These are phyloP conservation scores for Fusarium secorum DNA, from an alignment of 2,329 filamentous ascomycete genomes.

Conservation along the genomic window DNA sequence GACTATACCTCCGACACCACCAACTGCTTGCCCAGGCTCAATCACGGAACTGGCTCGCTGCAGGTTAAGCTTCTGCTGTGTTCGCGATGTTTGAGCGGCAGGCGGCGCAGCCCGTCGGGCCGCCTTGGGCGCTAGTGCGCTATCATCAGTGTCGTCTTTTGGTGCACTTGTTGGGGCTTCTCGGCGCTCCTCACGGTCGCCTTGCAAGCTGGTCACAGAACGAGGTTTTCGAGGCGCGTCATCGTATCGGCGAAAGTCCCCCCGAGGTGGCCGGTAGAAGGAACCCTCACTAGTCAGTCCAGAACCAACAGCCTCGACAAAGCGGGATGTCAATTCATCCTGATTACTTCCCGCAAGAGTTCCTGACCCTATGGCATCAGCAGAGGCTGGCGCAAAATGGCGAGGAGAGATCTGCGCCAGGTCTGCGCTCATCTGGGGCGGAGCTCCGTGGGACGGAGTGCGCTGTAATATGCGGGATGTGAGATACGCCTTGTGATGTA, in stretches of 20 bases:
- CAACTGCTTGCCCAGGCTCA: slow-evolving; percentile 63
- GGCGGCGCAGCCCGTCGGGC: slow-evolving; percentile 51
- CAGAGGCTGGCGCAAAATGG: slow-evolving; percentile 46
- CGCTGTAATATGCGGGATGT: slow-evolving; percentile 73
- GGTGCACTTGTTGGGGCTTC: slow-evolving; percentile 31
- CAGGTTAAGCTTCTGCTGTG: slow-evolving; percentile 78
- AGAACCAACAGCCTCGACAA: slow-evolving; percentile 61
- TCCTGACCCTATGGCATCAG: slow-evolving; percentile 40
- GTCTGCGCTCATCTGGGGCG: slow-evolving; percentile 71
- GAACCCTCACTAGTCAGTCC: slow-evolving; percentile 60
- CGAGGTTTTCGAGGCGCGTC: slow-evolving; percentile 51
- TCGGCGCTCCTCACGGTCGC: slow-evolving; percentile 32
- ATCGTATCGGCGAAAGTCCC: slow-evolving; percentile 44
- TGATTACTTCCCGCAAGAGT: slow-evolving; percentile 47
- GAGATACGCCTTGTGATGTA: slow-evolving; percentile 69
- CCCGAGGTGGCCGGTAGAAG: slow-evolving; percentile 54
- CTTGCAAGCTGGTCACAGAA: slow-evolving; percentile 51
- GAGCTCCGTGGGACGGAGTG: slow-evolving; percentile 66
- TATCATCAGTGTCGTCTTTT: slow-evolving; percentile 50
- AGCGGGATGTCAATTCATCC: slow-evolving; percentile 65
- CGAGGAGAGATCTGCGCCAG: slow-evolving; percentile 52
- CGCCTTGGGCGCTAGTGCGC: slow-evolving; percentile 57
- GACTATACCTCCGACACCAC: slow-evolving; percentile 49
- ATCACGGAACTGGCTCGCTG: slow-evolving; percentile 77
- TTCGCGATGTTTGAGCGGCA: slow-evolving; percentile 67